These are phyloP conservation scores for Macrophomina pseudophaseolina DNA, from an alignment of 2,329 filamentous ascomycete genomes.

Conservation along the genomic window DNA sequence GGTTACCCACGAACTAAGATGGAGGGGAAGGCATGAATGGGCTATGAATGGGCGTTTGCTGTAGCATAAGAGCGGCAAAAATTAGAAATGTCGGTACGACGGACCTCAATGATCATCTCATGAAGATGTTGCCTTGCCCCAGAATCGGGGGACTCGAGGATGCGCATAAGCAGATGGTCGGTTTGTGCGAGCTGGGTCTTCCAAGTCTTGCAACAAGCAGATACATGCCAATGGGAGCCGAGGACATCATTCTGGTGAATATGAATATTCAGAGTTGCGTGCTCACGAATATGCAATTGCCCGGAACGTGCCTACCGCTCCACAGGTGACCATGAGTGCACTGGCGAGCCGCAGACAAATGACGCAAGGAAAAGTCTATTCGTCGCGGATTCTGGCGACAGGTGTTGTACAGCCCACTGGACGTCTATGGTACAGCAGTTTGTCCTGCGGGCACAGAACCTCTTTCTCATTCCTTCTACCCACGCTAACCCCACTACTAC, in stretches of 20 bases:
- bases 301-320: too few relatives aligned
- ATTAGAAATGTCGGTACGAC: conserved; percentile 13
- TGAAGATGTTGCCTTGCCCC: conserved; percentile 4
- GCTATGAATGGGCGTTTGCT: conserved; percentile 11
- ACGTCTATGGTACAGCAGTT: conserved; percentile 17
- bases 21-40: neutral
- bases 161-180: neutral
- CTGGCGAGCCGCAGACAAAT: neutral
- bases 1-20: conserved; percentile 62
- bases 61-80: conserved; percentile 28
- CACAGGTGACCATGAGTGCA: too few relatives aligned
- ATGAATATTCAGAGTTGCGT: too few relatives aligned
- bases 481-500: neutral
- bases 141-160: neutral
- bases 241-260: too few relatives aligned
- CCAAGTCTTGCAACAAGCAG: too few relatives aligned
- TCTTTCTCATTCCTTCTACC: conserved; percentile 5
- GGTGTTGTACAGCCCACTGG: conserved; percentile 20
- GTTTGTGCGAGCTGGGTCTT: neutral
- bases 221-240: too few relatives aligned
- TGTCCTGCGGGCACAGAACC: conserved; percentile 10
- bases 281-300: too few relatives aligned
- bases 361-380: conserved; percentile 23
- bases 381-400: conserved; percentile 6
- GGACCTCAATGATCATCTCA: conserved; percentile 5